Percentiles rank a stretch among this genome's conserved stretches.
phyloP scores from a whole-genome alignment of 768 basidiomycete species.

The Suillus alpinus region DNA sequence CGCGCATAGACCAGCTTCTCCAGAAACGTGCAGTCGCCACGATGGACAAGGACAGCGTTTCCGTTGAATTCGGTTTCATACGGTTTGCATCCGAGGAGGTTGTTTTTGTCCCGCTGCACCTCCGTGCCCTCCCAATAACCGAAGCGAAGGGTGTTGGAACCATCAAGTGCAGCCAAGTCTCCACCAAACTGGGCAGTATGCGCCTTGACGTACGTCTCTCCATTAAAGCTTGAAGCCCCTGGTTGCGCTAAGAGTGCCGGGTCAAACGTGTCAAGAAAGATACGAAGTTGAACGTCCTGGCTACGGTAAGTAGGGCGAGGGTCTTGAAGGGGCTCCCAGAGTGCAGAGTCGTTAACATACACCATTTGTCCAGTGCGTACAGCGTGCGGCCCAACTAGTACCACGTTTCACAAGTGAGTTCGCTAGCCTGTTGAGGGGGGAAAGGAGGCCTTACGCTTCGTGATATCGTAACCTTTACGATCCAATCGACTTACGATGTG shows the following conservation, averaged over 20 bases:
- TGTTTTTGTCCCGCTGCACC: slow-evolving; percentile 49
- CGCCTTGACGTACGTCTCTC: slow-evolving; percentile 53
- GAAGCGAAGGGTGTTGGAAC: slow-evolving; percentile 39
- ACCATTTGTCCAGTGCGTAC: slow-evolving; percentile 80
- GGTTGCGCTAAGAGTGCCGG: slow-evolving; percentile 41
- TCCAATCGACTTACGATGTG: slow-evolving; percentile 80
- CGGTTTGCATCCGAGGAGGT: slow-evolving; percentile 57
- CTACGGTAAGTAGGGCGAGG: slow-evolving; percentile 14
- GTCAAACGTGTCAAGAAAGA: slow-evolving; percentile 54
- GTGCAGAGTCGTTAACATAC: slow-evolving; percentile 67
- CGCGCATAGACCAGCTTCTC: slow-evolving; percentile 75
- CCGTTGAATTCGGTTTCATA: slow-evolving; percentile 48
- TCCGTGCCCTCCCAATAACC: slow-evolving; percentile 51
- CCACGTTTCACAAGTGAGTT: slow-evolving; percentile 4
- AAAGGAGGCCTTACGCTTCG: slow-evolving; percentile 57
- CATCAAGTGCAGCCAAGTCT: slow-evolving; percentile 41
- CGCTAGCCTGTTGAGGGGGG: slow-evolving; percentile 2
- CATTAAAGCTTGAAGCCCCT: slow-evolving; percentile 34
- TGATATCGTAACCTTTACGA: slow-evolving; percentile 82
- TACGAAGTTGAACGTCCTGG: slow-evolving; percentile 54
- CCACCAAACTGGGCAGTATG: slow-evolving; percentile 72
- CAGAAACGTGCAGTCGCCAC: slow-evolving; percentile 87
- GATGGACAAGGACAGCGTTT: slow-evolving; percentile 57
- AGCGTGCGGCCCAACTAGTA: slow-evolving; percentile 74
- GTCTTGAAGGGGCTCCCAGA: slow-evolving; percentile 35